A percentile compares a stretch with the other conserved stretches of the same genome.
Conservation (phyloP, 106 monocot genomes). For the Xerophyta viscosa region DNA sequence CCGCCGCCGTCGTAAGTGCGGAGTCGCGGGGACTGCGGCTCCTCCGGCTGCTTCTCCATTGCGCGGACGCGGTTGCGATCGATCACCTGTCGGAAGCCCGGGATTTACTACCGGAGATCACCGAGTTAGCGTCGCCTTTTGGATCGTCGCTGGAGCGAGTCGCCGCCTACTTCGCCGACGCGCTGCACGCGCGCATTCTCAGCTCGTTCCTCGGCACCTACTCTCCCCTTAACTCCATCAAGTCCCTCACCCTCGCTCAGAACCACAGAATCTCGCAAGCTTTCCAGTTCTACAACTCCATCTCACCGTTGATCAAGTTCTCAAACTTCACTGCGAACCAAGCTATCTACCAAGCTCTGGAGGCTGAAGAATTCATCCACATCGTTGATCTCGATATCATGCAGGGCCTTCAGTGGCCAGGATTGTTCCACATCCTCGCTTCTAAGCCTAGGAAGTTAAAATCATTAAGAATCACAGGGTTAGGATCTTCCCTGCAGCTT, state of each 20-base stretch:
- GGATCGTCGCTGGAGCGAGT: conserved; percentile 58
- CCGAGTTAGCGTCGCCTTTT: conserved; percentile 49
- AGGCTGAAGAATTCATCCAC: conserved; percentile 13
- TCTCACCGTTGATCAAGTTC: conserved; percentile 62
- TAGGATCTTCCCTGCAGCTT: conserved; percentile 19
- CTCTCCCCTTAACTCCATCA: conserved; percentile 5
- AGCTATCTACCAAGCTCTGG: conserved; percentile 54
- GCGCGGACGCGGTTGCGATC: conserved; percentile 38
- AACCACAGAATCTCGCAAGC: conserved; percentile 25
- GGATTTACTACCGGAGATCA: conserved; percentile 38
- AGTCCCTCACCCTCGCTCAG: conserved; percentile 10
- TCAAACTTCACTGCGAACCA: conserved; percentile 90
- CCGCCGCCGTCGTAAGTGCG: not conserved
- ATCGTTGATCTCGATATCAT: conserved; percentile 25
- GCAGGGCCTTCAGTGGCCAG: conserved; percentile 42
- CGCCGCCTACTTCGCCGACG: conserved; percentile 65
- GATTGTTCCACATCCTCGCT: conserved; percentile 33
- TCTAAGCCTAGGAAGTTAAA: conserved; percentile 10
- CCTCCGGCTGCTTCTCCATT: conserved; percentile 54
- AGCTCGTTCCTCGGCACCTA: conserved; percentile 17
- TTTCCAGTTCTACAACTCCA: conserved; percentile 48
- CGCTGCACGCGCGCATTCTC: conserved; percentile 27
- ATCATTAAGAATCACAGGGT: conserved; percentile 22
- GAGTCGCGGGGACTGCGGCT: conserved; percentile 46
- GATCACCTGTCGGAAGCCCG: conserved; percentile 19